A percentile compares a stretch with the other conserved stretches of the same genome.
Conservation (phyloP, 2,329 filamentous ascomycete species). For the Fusarium agapanthi region DNA sequence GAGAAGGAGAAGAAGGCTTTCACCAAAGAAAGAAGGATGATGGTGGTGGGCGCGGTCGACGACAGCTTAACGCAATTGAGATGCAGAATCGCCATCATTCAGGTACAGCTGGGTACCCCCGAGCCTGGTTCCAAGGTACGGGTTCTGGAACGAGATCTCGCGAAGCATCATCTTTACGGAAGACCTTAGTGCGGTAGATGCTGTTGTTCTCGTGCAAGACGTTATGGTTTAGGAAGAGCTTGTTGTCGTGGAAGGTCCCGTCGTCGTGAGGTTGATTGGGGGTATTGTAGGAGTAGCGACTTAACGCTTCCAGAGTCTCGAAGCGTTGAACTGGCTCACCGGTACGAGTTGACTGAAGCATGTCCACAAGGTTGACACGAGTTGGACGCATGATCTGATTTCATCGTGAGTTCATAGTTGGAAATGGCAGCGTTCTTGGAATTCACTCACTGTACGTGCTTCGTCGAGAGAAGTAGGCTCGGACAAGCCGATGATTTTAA, state of each 20-base stretch:
- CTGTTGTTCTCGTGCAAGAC: too few species aligned
- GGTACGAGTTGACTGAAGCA: background rate
- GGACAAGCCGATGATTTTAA: conserved; percentile 1
- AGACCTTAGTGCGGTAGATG: too few species aligned
- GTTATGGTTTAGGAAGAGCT: too few species aligned
- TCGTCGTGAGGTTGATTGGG: too few species aligned
- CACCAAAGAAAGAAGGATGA: background rate
- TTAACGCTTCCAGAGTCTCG: too few species aligned
- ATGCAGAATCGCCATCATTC: background rate
- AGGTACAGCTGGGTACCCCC: background rate
- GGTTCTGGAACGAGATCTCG: background rate
- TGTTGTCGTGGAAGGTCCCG: too few species aligned
- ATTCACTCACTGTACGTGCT: background rate
- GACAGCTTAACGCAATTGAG: background rate
- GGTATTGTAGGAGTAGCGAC: too few species aligned
- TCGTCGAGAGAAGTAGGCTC: conserved; percentile 8
- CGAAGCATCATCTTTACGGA: conserved; percentile 22
- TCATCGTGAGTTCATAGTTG: background rate
- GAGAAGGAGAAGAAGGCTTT: background rate
- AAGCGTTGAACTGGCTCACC: background rate
- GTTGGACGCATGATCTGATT: conserved; percentile 1
- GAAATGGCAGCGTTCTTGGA: rapidly evolving
- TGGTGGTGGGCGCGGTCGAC: too few species aligned
- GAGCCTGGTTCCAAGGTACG: background rate
- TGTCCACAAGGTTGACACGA: conserved; percentile 2